A percentile compares a stretch with the other conserved stretches of the same genome.
phyloP scores from a whole-genome alignment of 2,329 filamentous ascomycete species.

The Colletotrichum musae region DNA sequence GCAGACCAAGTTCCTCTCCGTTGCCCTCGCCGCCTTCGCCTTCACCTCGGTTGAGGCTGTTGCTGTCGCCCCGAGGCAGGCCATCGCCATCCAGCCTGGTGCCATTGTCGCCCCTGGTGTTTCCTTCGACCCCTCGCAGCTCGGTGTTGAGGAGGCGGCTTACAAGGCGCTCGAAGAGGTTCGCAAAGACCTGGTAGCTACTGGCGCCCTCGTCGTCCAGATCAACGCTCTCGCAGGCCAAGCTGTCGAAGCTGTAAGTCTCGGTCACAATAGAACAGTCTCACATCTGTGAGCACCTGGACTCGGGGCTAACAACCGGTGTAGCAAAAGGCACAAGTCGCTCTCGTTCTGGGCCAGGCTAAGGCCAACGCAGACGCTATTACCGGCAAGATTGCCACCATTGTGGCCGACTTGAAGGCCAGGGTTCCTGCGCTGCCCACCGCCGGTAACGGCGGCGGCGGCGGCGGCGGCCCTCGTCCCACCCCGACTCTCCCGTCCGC shows the following conservation, averaged over 20 bases:
- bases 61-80: slow-evolving; percentile 11
- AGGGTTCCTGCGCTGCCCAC: neutral
- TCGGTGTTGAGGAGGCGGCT: slow-evolving; percentile 1
- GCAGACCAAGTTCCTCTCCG: slow-evolving; percentile 39
- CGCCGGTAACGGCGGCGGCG: neutral
- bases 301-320: neutral
- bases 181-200: slow-evolving; percentile 3
- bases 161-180: neutral
- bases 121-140: neutral
- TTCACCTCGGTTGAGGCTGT: slow-evolving; percentile 25
- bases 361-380: slow-evolving; percentile 13
- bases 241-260: neutral
- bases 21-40: slow-evolving; percentile 37
- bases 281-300: neutral
- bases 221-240: slow-evolving; percentile 8
- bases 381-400: neutral
- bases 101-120: slow-evolving; percentile 2
- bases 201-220: neutral
- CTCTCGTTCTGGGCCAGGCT: slow-evolving; percentile 4
- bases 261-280: neutral
- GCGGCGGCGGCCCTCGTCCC: neutral
- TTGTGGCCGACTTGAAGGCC: neutral
- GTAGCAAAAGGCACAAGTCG: slow-evolving; percentile 14
- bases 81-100: slow-evolving; percentile 7
- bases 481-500: neutral